phyloP scores from a whole-genome alignment of 23 red algal genomes.

The Gracilaria domingensis region DNA sequence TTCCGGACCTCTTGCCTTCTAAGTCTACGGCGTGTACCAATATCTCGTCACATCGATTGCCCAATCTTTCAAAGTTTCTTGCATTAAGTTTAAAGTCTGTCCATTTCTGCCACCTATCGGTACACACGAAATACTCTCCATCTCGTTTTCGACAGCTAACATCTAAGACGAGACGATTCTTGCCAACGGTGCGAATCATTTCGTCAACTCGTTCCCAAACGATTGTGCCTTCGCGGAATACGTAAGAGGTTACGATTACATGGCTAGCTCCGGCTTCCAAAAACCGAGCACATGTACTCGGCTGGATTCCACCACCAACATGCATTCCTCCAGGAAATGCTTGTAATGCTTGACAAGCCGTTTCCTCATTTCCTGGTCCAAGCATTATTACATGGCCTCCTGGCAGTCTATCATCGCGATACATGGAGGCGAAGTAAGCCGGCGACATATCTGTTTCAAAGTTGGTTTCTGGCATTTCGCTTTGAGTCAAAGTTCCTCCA shows the following conservation, averaged over 20 bases:
- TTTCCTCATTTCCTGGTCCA: constrained; percentile 80
- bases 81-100: constrained; percentile 75
- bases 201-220: constrained; percentile 73
- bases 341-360: constrained; percentile 73
- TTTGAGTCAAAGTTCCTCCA: constrained; percentile 77
- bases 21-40: constrained; percentile 98
- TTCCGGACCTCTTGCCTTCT: constrained; percentile 89
- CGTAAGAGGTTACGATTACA: constrained; percentile 97
- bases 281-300: constrained; percentile 65
- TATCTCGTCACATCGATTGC: constrained; percentile 82
- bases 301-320: constrained; percentile 91
- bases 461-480: constrained; percentile 61
- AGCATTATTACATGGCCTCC: constrained; percentile 98
- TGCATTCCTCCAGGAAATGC: constrained; percentile 92
- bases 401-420: constrained; percentile 74
- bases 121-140: constrained; percentile 90
- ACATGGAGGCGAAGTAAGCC: constrained; percentile 71
- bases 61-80: constrained; percentile 63
- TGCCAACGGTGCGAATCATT: constrained; percentile 66
- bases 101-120: constrained; percentile 87
- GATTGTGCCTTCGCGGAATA: constrained; percentile 86
- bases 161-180: constrained; percentile 87
- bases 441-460: constrained; percentile 84
- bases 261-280: constrained; percentile 88
- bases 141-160: constrained; percentile 80